phyloP scores from a whole-genome alignment of 108 stramenopile species.

The Cyclotella cryptica region DNA sequence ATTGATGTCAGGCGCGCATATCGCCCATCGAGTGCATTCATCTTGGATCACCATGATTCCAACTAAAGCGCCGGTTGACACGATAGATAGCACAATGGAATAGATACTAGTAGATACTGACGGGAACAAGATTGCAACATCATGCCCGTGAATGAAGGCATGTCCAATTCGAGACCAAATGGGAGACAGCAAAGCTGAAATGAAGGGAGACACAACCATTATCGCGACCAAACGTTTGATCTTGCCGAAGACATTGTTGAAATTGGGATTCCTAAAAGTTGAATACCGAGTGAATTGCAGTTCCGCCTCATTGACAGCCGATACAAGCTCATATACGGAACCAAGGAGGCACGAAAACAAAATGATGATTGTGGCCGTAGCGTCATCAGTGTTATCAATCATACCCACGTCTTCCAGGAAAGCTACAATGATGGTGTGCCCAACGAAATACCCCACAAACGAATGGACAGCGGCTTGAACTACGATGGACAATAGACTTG shows the following conservation, averaged over 20 bases:
- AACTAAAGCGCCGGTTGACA: conserved; percentile 13
- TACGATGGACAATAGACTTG: conserved; percentile 27
- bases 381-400: conserved; percentile 4
- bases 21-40: conserved; percentile 39
- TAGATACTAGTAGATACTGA: conserved; percentile 8
- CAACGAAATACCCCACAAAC: conserved; percentile 22
- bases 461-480: conserved; percentile 27
- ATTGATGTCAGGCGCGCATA: conserved; percentile 39
- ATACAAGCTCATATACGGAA: conserved; percentile 31
- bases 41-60: conserved; percentile 35
- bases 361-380: neutral
- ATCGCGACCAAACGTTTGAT: conserved; percentile 14
- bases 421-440: conserved; percentile 24
- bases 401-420: conserved; percentile 13
- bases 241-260: conserved; percentile 8
- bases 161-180: conserved; percentile 15
- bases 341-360: conserved; percentile 31
- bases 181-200: conserved; percentile 1
- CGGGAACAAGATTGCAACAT: neutral
- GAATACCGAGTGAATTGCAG: conserved; percentile 26
- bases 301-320: conserved; percentile 26
- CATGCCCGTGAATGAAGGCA: conserved; percentile 1
- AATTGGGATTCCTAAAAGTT: neutral
- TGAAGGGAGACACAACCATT: conserved; percentile 9
- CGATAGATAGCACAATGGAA: conserved; percentile 28